A percentile compares a stretch with the other conserved stretches of the same genome.
These are phyloP conservation scores for Phylloporus scabripes DNA, from an alignment of 768 basidiomycete species.

Conservation along the genomic window DNA sequence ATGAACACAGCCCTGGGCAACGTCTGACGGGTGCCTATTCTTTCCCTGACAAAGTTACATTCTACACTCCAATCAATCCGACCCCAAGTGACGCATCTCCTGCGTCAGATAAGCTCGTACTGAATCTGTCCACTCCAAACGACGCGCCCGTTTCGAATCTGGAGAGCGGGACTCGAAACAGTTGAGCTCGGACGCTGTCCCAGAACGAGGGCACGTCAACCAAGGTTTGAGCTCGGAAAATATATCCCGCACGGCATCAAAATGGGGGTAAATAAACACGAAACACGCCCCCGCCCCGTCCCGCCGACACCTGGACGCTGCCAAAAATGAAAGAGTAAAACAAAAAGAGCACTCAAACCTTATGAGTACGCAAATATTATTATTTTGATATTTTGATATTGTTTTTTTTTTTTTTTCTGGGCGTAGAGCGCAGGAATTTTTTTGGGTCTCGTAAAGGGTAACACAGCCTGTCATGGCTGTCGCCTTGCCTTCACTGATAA, in stretches of 20 bases:
- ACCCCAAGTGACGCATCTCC: conserved; percentile 8
- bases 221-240: conserved; percentile 20
- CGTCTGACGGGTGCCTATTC: conserved; percentile 9
- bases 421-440: conserved; percentile 24
- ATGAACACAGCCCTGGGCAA: conserved; percentile 11
- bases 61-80: conserved; percentile 18
- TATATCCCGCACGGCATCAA: background rate
- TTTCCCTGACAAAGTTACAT: conserved; percentile 15
- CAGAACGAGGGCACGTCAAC: conserved; percentile 15
- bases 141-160: background rate
- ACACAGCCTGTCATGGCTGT: conserved; percentile 15
- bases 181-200: background rate
- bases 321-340: background rate
- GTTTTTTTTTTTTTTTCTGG: conserved; percentile 11
- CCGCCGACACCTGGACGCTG: background rate
- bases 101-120: background rate
- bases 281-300: background rate
- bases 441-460: conserved; percentile 17
- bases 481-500: conserved; percentile 17
- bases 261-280: conserved; percentile 7
- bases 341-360: conserved; percentile 6
- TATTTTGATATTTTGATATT: background rate
- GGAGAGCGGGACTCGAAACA: background rate
- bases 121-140: background rate
- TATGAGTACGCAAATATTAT: conserved; percentile 11